Conservation (phyloP, 2,329 filamentous ascomycete genomes). For the Cercospora brassicicola region DNA sequence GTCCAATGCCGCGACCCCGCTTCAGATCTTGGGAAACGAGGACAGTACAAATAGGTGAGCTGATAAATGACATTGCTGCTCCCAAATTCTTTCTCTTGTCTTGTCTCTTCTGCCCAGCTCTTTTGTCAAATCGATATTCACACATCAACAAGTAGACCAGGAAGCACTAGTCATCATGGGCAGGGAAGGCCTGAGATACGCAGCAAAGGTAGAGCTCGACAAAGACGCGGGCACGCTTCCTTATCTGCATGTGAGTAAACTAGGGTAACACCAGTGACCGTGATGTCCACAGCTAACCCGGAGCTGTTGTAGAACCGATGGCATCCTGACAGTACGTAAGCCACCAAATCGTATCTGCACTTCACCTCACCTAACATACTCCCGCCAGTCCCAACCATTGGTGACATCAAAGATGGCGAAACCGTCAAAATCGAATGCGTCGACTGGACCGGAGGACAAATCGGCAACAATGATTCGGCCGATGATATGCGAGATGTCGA, state of each 20-base stretch:
- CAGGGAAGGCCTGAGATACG: constrained; percentile 63
- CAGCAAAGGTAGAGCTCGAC: constrained; percentile 70
- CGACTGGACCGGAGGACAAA: constrained; percentile 75
- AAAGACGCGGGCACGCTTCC: constrained; percentile 70
- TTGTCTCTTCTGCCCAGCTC: not conserved
- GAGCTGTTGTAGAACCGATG: constrained; percentile 69
- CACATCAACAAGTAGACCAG: not conserved
- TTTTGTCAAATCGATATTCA: not conserved
- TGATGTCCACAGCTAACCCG: constrained; percentile 15
- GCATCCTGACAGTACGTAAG: constrained; percentile 78
- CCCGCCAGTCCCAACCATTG: constrained; percentile 68
- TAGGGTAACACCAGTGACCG: constrained; percentile 21
- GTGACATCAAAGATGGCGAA: constrained; percentile 75
- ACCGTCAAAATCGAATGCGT: constrained; percentile 92
- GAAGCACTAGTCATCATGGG: constrained; percentile 43
- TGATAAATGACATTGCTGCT: not conserved
- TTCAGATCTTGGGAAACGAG: not conserved
- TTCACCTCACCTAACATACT: constrained; percentile 3
- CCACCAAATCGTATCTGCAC: constrained; percentile 4
- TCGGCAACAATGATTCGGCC: constrained; percentile 84
- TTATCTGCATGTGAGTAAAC: constrained; percentile 35
- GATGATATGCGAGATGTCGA: constrained; percentile 85
- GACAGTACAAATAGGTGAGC: constrained; percentile 3
- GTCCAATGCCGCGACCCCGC: constrained; percentile 8
- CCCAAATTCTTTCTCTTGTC: not conserved